phyloP scores from a whole-genome alignment of 148 eudicot genomes.

The Chenopodium formosanum region DNA sequence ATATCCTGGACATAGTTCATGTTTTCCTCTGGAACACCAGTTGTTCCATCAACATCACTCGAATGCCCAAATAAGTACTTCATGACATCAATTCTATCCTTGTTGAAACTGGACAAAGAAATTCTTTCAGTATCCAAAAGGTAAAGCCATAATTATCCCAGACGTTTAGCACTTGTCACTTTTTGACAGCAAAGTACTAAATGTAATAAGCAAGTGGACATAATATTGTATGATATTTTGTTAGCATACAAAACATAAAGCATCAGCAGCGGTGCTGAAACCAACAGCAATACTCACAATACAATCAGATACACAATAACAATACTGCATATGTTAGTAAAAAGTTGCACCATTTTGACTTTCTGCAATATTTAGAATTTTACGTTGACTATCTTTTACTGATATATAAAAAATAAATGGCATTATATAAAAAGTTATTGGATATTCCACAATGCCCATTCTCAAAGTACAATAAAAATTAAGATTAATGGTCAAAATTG shows the following conservation, averaged over 20 bases:
- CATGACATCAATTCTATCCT: slow-evolving; percentile 57
- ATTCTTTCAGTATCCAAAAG: slow-evolving; percentile 12
- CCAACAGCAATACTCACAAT: not conserved
- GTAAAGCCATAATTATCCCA: slow-evolving; percentile 1
- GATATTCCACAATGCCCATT: too few relatives aligned
- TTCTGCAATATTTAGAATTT: too few relatives aligned
- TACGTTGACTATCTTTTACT: too few relatives aligned
- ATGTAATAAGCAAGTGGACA: not conserved
- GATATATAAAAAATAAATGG: too few relatives aligned
- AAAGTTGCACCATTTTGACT: too few relatives aligned
- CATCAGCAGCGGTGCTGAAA: not conserved
- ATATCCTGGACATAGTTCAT: slow-evolving; percentile 58
- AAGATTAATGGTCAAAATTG: too few relatives aligned
- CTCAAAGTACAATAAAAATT: too few relatives aligned
- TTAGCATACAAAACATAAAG: not conserved
- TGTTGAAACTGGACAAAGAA: slow-evolving; percentile 44
- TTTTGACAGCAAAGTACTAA: not conserved
- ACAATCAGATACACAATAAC: too few relatives aligned
- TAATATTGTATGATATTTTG: not conserved
- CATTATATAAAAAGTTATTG: too few relatives aligned
- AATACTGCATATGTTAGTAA: too few relatives aligned
- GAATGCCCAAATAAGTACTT: slow-evolving; percentile 71
- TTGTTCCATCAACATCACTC: slow-evolving; percentile 35
- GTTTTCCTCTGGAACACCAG: slow-evolving; percentile 48
- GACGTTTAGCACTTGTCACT: not conserved